Evolutionary conservation across 257 asterid genomes (phyloP).

Genomic region (Craterostigma plantagineum): DNA sequence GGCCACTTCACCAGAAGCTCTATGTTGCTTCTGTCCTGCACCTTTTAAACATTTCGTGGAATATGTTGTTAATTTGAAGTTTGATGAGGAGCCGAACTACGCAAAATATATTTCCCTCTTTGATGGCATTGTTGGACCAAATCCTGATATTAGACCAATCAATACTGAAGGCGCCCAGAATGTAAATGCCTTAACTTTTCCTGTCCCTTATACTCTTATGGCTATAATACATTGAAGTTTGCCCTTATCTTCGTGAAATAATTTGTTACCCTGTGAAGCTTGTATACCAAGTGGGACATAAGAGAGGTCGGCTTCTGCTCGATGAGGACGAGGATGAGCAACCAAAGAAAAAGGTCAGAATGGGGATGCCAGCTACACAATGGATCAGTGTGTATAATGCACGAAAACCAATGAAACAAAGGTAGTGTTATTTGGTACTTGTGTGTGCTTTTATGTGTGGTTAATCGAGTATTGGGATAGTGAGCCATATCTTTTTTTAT

Average conservation of each 20-base stretch:
- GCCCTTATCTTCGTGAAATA: background rate
- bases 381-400: constrained; percentile 56
- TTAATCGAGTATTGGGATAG: no score
- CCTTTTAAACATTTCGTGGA: constrained; percentile 36
- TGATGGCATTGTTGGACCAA: constrained; percentile 42
- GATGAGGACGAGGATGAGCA: constrained; percentile 40
- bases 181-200: constrained; percentile 12
- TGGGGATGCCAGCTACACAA: constrained; percentile 54
- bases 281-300: constrained; percentile 39
- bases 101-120: constrained; percentile 34
- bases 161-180: constrained; percentile 51
- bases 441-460: no score
- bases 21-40: constrained; percentile 32
- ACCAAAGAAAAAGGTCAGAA: constrained; percentile 49
- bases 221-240: background rate
- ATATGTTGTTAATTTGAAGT: constrained; percentile 36
- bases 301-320: constrained; percentile 35
- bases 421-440: constrained; percentile 13
- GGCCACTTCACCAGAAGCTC: constrained; percentile 37
- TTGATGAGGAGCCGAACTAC: constrained; percentile 48
- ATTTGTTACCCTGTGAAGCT: no score
- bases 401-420: constrained; percentile 53
- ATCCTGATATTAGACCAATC: constrained; percentile 37
- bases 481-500: background rate
- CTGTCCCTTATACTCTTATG: background rate